phyloP scores from a whole-genome alignment of 208 protist genomes.

The Endotrypanum monterogeii region DNA sequence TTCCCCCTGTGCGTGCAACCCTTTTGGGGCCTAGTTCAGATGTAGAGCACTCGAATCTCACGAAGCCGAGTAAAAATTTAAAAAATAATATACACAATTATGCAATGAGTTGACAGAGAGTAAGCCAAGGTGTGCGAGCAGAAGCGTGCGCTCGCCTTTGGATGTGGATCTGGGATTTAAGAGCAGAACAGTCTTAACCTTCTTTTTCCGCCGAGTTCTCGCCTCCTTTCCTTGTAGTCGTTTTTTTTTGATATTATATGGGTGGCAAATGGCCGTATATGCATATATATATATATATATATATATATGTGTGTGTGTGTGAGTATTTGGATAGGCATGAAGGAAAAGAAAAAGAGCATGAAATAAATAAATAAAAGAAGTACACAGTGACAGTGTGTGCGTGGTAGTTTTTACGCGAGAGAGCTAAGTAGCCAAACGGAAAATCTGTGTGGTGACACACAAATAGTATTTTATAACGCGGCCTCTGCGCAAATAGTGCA shows the following conservation, averaged over 20 bases:
- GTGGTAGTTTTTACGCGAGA: background rate
- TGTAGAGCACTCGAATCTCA: background rate
- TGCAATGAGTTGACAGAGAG: too few species aligned
- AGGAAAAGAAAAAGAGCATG: background rate
- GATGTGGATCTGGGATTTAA: too few species aligned
- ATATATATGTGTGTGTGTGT: background rate
- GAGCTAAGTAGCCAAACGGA: background rate
- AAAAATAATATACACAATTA: background rate
- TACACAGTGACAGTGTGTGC: background rate
- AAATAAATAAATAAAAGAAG: too few species aligned
- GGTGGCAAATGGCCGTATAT: too few species aligned
- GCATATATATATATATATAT: constrained; percentile 26
- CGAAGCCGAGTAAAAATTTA: background rate
- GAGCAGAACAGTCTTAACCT: too few species aligned
- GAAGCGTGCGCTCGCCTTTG: too few species aligned
- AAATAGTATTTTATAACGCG: background rate
- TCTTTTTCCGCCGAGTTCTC: too few species aligned
- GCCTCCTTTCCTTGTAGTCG: too few species aligned
- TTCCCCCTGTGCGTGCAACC: background rate
- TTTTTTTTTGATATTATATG: too few species aligned
- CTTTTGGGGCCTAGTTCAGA: background rate
- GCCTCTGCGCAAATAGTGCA: background rate
- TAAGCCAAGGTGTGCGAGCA: too few species aligned
- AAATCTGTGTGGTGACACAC: background rate
- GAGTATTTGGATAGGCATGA: background rate